A percentile compares a stretch with the other conserved stretches of the same genome.
Evolutionary conservation across 768 basidiomycete genomes (phyloP).

Genomic region (Pleurotus pulmonarius): DNA sequence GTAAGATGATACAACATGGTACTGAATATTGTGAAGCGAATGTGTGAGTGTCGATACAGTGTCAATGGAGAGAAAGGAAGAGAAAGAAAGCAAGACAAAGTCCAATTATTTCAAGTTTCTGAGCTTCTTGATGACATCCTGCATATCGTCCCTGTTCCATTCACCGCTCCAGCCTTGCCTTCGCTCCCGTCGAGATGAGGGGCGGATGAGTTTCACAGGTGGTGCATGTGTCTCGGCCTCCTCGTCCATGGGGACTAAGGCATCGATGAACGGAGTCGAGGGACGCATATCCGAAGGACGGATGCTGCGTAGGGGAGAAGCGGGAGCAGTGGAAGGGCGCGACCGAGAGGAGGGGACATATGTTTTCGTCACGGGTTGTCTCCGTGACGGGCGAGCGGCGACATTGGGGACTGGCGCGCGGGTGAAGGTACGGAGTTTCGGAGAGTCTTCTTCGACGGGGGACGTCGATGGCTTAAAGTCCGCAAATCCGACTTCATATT

Average conservation of each 20-base stretch:
- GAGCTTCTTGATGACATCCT: slow-evolving; percentile 21
- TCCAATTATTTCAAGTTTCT: slow-evolving; percentile 16
- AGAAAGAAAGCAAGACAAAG: background rate
- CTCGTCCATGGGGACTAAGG: background rate
- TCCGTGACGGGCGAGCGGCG: background rate
- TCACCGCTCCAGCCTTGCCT: slow-evolving; percentile 24
- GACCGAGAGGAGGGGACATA: background rate
- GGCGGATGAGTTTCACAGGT: background rate
- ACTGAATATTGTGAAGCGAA: background rate
- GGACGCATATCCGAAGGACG: background rate
- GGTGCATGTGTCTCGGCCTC: background rate
- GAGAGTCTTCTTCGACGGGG: background rate
- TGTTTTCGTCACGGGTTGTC: background rate
- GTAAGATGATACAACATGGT: background rate
- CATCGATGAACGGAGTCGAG: background rate
- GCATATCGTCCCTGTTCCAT: slow-evolving; percentile 23
- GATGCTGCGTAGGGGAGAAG: background rate
- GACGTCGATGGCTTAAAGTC: background rate
- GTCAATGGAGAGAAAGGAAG: background rate
- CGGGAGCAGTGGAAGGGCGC: slow-evolving; percentile 2
- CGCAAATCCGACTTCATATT: slow-evolving; percentile 5
- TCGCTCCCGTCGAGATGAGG: slow-evolving; percentile 11
- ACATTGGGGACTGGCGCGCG: background rate
- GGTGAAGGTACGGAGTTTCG: background rate
- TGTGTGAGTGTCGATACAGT: background rate